Percentiles rank a stretch among this genome's conserved stretches.
Evolutionary conservation across 176 grass and related monocot genomes (phyloP).

Genomic region (Paspalum notatum): DNA sequence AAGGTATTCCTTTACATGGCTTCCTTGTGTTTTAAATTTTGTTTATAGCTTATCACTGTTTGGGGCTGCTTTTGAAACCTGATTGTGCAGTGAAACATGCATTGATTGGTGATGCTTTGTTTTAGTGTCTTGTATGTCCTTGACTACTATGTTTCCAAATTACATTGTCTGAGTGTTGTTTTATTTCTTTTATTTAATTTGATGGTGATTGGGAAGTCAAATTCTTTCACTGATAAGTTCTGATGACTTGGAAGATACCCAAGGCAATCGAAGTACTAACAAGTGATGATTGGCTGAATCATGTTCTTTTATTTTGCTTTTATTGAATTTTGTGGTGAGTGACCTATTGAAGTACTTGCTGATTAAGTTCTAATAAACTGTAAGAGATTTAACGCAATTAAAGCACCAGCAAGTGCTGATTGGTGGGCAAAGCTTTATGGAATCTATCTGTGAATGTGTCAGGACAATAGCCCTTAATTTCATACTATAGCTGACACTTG

Average conservation of each 20-base stretch:
- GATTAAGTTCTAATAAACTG: background rate
- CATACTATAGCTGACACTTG: background rate
- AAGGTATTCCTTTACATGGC: slow-evolving; percentile 56
- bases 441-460: slow-evolving; percentile 26
- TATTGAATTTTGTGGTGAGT: slow-evolving; percentile 19
- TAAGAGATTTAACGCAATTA: background rate
- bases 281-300: background rate
- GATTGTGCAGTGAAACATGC: background rate
- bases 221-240: background rate
- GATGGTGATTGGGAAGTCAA: slow-evolving; percentile 4
- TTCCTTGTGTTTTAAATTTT: slow-evolving; percentile 7
- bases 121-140: slow-evolving; percentile 1
- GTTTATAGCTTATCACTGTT: slow-evolving; percentile 7
- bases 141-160: slow-evolving; percentile 23
- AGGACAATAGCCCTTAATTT: background rate
- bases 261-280: background rate
- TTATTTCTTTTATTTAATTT: background rate
- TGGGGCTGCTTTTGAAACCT: slow-evolving; percentile 8
- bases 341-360: background rate
- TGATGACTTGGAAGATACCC: background rate
- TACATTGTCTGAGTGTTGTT: background rate
- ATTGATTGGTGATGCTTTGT: slow-evolving; percentile 1
- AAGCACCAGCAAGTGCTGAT: background rate
- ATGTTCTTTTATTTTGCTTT: background rate
- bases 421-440: background rate